Percentiles rank a stretch among this genome's conserved stretches.
Evolutionary conservation across 371 early-diverging fungal genomes (phyloP).

Genomic region (Parasitella parasitica): DNA sequence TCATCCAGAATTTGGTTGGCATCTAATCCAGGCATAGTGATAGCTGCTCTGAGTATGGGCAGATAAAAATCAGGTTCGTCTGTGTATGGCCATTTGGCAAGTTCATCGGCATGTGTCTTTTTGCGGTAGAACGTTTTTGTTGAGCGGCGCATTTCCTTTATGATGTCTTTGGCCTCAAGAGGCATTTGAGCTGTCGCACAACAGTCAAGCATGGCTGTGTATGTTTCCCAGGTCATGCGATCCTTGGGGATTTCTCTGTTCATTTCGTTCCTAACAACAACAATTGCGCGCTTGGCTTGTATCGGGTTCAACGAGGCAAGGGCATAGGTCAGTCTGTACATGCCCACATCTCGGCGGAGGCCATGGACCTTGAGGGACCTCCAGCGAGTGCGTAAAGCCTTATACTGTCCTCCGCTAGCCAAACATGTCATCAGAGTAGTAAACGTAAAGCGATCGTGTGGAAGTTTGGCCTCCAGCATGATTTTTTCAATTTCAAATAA

Average conservation of each 20-base stretch:
- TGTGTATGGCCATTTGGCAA: constrained; percentile 10
- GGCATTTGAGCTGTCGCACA: constrained; percentile 34
- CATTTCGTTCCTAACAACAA: constrained; percentile 40
- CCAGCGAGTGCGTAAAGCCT: constrained; percentile 47
- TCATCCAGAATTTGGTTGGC: constrained; percentile 5
- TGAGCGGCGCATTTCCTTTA: constrained; percentile 11
- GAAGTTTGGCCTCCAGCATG: constrained; percentile 42
- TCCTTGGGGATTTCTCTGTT: constrained; percentile 27
- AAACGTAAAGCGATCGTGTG: constrained; percentile 38
- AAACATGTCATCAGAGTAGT: constrained; percentile 40
- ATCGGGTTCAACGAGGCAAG: constrained; percentile 34
- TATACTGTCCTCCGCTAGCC: constrained; percentile 36
- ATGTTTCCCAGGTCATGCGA: constrained; percentile 20
- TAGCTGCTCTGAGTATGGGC: constrained; percentile 21
- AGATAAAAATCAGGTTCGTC: constrained; percentile 21
- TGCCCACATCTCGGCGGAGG: constrained; percentile 28
- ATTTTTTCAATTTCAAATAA: constrained; percentile 46
- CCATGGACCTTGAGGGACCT: constrained; percentile 34
- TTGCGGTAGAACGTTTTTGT: background rate
- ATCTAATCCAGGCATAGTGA: constrained; percentile 1
- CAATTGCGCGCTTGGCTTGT: constrained; percentile 39
- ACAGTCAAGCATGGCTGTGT: constrained; percentile 45
- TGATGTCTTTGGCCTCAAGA: constrained; percentile 20
- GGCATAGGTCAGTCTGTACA: constrained; percentile 41
- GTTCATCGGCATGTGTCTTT: constrained; percentile 11